A percentile compares a stretch with the other conserved stretches of the same genome.
Conservation (phyloP, 2,329 filamentous ascomycete genomes). For the Chaetothyriales sp. region DNA sequence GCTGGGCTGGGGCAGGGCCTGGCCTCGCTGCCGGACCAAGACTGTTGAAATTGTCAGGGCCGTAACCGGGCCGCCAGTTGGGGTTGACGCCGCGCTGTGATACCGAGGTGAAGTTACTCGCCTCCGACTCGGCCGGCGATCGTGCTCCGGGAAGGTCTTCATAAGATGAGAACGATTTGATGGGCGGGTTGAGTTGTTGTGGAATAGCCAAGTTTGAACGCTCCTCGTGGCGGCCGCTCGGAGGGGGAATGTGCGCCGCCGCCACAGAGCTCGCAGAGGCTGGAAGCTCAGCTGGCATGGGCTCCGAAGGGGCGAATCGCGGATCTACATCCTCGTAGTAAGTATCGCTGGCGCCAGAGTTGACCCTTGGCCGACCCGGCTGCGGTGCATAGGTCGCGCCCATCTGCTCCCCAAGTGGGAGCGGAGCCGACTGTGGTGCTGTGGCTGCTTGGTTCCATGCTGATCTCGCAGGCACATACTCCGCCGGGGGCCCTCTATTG, state of each 20-base stretch:
- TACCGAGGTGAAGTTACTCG: conserved; percentile 76
- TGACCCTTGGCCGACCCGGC: conserved; percentile 15
- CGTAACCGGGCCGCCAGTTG: conserved; percentile 52
- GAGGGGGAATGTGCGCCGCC: neutral
- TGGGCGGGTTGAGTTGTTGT: conserved; percentile 25
- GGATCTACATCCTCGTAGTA: conserved; percentile 95
- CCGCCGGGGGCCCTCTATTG: neutral
- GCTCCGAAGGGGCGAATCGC: conserved; percentile 49
- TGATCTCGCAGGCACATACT: conserved; percentile 41
- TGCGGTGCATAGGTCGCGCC: conserved; percentile 28
- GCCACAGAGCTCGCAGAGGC: neutral
- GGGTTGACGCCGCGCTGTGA: conserved; percentile 81
- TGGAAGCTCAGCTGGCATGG: conserved; percentile 7
- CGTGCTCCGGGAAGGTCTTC: conserved; percentile 51
- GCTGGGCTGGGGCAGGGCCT: conserved; percentile 34
- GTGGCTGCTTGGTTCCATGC: conserved; percentile 37
- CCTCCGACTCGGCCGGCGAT: conserved; percentile 63
- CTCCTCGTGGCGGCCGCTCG: neutral
- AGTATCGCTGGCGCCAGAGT: conserved; percentile 23
- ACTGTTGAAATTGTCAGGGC: conserved; percentile 20
- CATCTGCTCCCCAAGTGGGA: conserved; percentile 31
- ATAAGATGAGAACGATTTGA: conserved; percentile 26
- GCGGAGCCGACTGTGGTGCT: conserved; percentile 25
- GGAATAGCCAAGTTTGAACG: conserved; percentile 13
- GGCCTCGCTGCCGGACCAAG: conserved; percentile 30